Conservation (phyloP, 129 eudicot species). For the Erigeron canadensis region DNA sequence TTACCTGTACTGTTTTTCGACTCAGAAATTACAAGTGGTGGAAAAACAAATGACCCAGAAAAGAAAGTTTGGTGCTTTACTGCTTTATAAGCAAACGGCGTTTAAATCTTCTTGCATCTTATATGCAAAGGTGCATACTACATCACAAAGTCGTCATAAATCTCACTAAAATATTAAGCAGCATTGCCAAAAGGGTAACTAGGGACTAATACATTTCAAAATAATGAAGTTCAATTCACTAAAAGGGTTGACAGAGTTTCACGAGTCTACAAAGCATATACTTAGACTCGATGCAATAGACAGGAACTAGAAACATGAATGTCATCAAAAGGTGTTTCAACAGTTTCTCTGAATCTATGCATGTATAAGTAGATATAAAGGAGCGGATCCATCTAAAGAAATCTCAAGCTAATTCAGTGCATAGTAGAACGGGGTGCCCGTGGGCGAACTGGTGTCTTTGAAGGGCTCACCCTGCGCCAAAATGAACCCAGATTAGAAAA, state of each 20-base stretch:
- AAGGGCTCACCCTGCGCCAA: slow-evolving; percentile 79
- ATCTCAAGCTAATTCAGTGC: slow-evolving; percentile 34
- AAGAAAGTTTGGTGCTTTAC: background rate
- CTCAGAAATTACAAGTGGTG: background rate
- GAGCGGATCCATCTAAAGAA: slow-evolving; percentile 24
- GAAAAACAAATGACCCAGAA: background rate
- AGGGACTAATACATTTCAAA: slow-evolving; percentile 5
- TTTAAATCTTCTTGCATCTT: background rate
- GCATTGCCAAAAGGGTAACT: slow-evolving; percentile 14
- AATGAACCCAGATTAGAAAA: slow-evolving; percentile 5
- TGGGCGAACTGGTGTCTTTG: slow-evolving; percentile 87
- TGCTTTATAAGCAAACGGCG: background rate
- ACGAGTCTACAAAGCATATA: slow-evolving; percentile 25
- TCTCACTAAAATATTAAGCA: background rate
- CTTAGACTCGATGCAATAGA: slow-evolving; percentile 36
- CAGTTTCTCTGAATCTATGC: slow-evolving; percentile 26
- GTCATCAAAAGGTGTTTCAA: slow-evolving; percentile 20
- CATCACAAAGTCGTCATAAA: slow-evolving; percentile 10
- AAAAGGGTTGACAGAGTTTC: slow-evolving; percentile 28
- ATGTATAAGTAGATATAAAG: slow-evolving; percentile 23
- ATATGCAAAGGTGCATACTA: background rate
- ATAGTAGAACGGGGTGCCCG: slow-evolving; percentile 59
- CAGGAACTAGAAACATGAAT: slow-evolving; percentile 30
- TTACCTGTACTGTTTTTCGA: background rate
- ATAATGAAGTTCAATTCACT: slow-evolving; percentile 10